Percentiles rank a stretch among this genome's conserved stretches.
These are phyloP conservation scores for Taphrina deformans DNA, from an alignment of 1,139 yeast genomes.

Conservation along the genomic window DNA sequence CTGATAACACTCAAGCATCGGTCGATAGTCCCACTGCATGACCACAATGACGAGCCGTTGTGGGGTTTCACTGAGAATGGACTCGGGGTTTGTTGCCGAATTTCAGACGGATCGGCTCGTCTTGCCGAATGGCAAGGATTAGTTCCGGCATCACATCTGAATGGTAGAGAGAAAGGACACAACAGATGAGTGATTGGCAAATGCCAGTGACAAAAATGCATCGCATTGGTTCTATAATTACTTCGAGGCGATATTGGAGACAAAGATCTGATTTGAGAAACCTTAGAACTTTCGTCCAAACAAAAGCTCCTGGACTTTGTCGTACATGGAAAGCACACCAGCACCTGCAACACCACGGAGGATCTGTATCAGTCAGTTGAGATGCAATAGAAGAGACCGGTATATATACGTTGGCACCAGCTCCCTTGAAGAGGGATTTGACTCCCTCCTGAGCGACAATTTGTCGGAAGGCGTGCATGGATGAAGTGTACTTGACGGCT, in stretches of 20 bases:
- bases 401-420: conserved; percentile 63
- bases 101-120: not conserved
- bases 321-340: conserved; percentile 79
- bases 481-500: conserved; percentile 73
- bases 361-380: conserved; percentile 44
- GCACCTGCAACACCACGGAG: conserved; percentile 88
- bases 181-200: not conserved
- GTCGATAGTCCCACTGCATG: too few species aligned
- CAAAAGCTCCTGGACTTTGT: conserved; percentile 69
- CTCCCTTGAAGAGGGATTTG: conserved; percentile 74
- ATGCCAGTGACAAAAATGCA: not conserved
- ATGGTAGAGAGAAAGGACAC: too few species aligned
- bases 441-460: conserved; percentile 74
- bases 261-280: not conserved
- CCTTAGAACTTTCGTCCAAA: conserved; percentile 56
- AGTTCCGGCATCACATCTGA: too few species aligned
- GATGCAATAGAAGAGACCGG: not conserved
- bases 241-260: not conserved
- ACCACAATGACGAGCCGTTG: not conserved
- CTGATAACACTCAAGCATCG: too few species aligned
- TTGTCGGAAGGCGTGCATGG: conserved; percentile 69
- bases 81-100: not conserved
- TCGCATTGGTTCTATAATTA: conserved; percentile 5
- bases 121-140: too few species aligned
- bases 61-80: not conserved